phyloP scores from a whole-genome alignment of 1,139 yeast species.

The Lodderomyces theae region DNA sequence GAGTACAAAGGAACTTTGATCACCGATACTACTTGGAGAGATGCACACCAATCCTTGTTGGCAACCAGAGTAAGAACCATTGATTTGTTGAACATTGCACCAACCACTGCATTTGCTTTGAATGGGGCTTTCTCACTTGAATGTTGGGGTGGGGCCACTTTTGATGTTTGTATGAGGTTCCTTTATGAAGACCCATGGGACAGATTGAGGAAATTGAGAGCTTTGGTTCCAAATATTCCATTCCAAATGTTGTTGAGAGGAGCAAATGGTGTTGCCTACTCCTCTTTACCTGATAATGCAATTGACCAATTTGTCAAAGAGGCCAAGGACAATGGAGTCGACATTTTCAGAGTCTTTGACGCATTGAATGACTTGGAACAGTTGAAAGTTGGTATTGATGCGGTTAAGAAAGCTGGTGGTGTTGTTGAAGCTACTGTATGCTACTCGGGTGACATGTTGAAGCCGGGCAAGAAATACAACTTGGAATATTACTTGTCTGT shows the following conservation, averaged over 20 bases:
- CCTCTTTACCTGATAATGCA: conserved; percentile 96
- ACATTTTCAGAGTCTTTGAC: conserved; percentile 95
- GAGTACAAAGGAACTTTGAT: conserved; percentile 79
- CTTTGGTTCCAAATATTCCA: conserved; percentile 94
- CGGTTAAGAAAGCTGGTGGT: conserved; percentile 97
- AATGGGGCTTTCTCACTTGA: conserved; percentile 92
- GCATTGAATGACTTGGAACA: conserved; percentile 96
- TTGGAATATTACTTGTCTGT: conserved; percentile 81
- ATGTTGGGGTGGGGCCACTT: conserved; percentile 99
- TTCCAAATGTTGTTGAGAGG: conserved; percentile 99
- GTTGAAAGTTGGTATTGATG: conserved; percentile 95
- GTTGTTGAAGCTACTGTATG: conserved; percentile 98
- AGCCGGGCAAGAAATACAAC: conserved; percentile 92
- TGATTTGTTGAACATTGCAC: conserved; percentile 88
- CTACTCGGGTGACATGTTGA: conserved; percentile 98
- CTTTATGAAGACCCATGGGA: conserved; percentile 99
- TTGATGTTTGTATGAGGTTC: conserved; percentile 98
- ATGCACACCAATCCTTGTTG: conserved; percentile 96
- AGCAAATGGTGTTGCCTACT: conserved; percentile 98
- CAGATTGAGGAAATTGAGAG: conserved; percentile 82
- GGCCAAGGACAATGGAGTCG: conserved; percentile 96
- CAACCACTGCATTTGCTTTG: conserved; percentile 87
- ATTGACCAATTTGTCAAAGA: conserved; percentile 93
- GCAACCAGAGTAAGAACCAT: conserved; percentile 97
- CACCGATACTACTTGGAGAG: conserved; percentile 99